Conservation (phyloP, 2,329 filamentous ascomycete species). For the Pseudogymnoascus sp. region DNA sequence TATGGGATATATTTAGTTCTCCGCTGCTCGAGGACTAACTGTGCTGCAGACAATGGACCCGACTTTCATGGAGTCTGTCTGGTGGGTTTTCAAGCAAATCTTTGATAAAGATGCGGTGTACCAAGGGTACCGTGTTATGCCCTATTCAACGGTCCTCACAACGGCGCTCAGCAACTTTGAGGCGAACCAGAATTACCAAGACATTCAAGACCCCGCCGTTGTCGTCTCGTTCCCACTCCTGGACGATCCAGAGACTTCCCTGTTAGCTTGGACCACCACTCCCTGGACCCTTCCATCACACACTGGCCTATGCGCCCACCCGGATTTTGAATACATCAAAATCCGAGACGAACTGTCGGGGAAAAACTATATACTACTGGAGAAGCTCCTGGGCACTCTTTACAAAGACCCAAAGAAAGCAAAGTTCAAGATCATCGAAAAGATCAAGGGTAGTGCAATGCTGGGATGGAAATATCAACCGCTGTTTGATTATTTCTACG, state of each 20-base stretch:
- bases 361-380: conserved; percentile 77
- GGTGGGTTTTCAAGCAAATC: conserved; percentile 95
- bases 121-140: conserved; percentile 86
- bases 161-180: conserved; percentile 92
- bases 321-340: conserved; percentile 81
- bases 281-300: conserved; percentile 82
- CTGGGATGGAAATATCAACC: conserved; percentile 83
- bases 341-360: conserved; percentile 74
- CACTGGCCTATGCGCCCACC: conserved; percentile 66
- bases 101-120: conserved; percentile 88
- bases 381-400: conserved; percentile 69
- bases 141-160: conserved; percentile 83
- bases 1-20: conserved; percentile 25
- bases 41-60: conserved; percentile 71
- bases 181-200: conserved; percentile 89
- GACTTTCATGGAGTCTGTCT: conserved; percentile 91
- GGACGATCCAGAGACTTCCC: conserved; percentile 63
- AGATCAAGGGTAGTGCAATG: conserved; percentile 76
- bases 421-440: conserved; percentile 76
- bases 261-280: conserved; percentile 86
- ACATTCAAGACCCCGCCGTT: conserved; percentile 82
- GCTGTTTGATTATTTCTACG: conserved; percentile 81
- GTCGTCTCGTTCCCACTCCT: conserved; percentile 81
- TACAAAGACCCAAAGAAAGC: conserved; percentile 97
- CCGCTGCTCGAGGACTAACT: background rate